These are phyloP conservation scores for Venturia carpophila DNA, from an alignment of 2,329 filamentous ascomycete species.

Conservation along the genomic window DNA sequence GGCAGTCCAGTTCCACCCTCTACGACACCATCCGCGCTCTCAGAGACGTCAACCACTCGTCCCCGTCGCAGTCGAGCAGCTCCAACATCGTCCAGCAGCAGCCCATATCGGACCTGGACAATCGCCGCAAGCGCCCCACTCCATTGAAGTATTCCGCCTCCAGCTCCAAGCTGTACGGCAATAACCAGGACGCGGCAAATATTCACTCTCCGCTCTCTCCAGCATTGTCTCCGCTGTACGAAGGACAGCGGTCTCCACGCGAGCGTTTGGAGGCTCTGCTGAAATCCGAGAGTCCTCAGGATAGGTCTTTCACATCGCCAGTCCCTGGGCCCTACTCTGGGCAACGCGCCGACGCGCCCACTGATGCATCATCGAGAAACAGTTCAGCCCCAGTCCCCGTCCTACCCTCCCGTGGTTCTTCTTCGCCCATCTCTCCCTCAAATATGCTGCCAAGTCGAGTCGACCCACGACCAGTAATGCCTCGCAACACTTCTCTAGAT, in stretches of 20 bases:
- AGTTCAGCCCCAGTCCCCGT: constrained; percentile 31
- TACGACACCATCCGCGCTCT: constrained; percentile 28
- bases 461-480: constrained; percentile 31
- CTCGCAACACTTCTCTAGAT: constrained; percentile 82
- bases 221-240: constrained; percentile 21
- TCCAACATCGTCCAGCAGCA: constrained; percentile 21
- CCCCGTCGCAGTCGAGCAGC: constrained; percentile 23
- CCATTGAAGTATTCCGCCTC: constrained; percentile 24
- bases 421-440: constrained; percentile 20
- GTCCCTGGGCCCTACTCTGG: neutral
- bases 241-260: constrained; percentile 31
- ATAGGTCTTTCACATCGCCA: constrained; percentile 6
- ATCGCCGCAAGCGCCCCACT: constrained; percentile 26
- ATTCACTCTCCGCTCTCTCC: constrained; percentile 17
- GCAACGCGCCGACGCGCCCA: constrained; percentile 21
- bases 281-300: constrained; percentile 21
- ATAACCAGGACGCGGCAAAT: neutral
- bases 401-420: constrained; percentile 27
- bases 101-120: constrained; percentile 22
- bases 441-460: constrained; percentile 24
- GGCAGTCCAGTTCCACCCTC: constrained; percentile 23
- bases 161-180: constrained; percentile 14
- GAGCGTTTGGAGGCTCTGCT: constrained; percentile 34
- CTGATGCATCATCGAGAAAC: constrained; percentile 26
- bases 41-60: constrained; percentile 23